phyloP scores from a whole-genome alignment of 2,329 filamentous ascomycete species.

The Trichoderma pleuroti region DNA sequence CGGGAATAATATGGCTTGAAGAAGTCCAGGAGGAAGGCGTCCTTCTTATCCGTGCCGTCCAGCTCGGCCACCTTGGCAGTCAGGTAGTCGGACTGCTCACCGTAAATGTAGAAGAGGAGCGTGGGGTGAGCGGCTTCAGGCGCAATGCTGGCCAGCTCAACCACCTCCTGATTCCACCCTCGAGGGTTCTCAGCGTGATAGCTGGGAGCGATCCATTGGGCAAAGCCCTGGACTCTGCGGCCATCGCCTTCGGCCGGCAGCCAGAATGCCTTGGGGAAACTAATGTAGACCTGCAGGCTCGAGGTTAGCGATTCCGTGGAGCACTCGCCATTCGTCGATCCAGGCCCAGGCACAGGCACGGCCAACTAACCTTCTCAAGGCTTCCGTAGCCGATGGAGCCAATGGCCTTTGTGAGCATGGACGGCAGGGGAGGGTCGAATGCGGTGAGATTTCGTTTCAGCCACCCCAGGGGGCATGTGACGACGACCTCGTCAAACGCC shows the following conservation, averaged over 20 bases:
- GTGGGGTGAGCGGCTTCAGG: slow-evolving; percentile 65
- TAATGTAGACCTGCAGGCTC: slow-evolving; percentile 52
- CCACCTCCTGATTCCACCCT: slow-evolving; percentile 70
- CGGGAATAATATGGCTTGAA: slow-evolving; percentile 75
- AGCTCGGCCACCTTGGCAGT: slow-evolving; percentile 44
- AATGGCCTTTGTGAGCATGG: slow-evolving; percentile 57
- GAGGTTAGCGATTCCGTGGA: background rate
- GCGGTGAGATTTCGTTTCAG: slow-evolving; percentile 56
- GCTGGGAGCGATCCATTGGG: slow-evolving; percentile 68
- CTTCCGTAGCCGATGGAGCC: slow-evolving; percentile 64
- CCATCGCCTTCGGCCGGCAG: slow-evolving; percentile 38
- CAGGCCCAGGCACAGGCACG: background rate
- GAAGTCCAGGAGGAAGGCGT: slow-evolving; percentile 58
- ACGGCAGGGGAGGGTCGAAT: slow-evolving; percentile 60
- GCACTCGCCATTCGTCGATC: background rate
- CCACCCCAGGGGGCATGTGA: slow-evolving; percentile 67
- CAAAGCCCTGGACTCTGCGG: slow-evolving; percentile 60
- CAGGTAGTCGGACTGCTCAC: slow-evolving; percentile 56
- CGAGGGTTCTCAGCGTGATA: slow-evolving; percentile 62
- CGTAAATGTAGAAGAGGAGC: slow-evolving; percentile 78
- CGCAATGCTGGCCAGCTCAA: slow-evolving; percentile 70
- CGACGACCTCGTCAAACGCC: slow-evolving; percentile 64
- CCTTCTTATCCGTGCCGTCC: slow-evolving; percentile 44
- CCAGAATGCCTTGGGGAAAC: slow-evolving; percentile 77
- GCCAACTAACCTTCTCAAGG: slow-evolving; percentile 60